phyloP scores from a whole-genome alignment of 2,329 filamentous ascomycete genomes.

The Tympanopsis confertula region DNA sequence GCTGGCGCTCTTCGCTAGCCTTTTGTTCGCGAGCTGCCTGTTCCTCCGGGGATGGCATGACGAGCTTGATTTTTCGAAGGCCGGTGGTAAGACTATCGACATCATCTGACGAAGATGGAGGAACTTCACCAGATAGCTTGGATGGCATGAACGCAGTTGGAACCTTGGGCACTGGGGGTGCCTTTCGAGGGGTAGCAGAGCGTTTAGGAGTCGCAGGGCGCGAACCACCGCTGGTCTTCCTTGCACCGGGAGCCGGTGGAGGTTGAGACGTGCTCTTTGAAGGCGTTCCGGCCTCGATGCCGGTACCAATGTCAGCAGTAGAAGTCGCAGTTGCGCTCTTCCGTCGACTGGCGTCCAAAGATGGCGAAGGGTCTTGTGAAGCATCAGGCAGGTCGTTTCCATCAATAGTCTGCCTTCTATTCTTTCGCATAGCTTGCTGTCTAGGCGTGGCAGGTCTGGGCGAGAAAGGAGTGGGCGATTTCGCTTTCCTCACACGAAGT shows the following conservation, averaged over 20 bases:
- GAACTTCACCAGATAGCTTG: not conserved
- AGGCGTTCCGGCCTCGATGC: slow-evolving; percentile 3
- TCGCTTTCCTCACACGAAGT: slow-evolving; percentile 39
- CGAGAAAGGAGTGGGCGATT: not conserved
- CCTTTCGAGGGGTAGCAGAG: not conserved
- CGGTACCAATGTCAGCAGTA: slow-evolving; percentile 4
- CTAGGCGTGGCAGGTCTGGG: slow-evolving; percentile 24
- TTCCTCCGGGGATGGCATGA: slow-evolving; percentile 12
- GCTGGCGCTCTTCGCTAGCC: slow-evolving; percentile 2
- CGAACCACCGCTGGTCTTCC: not conserved
- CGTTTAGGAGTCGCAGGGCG: not conserved
- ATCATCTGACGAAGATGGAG: slow-evolving; percentile 4
- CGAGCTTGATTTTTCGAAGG: slow-evolving; percentile 18
- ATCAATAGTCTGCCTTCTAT: slow-evolving; percentile 6
- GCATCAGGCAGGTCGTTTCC: slow-evolving; percentile 1
- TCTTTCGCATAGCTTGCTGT: slow-evolving; percentile 22
- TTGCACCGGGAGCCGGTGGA: not conserved
- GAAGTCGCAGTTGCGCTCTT: slow-evolving; percentile 3
- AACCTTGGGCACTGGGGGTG: not conserved
- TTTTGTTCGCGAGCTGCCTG: slow-evolving; percentile 13
- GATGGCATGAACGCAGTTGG: not conserved
- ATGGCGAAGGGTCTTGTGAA: not conserved
- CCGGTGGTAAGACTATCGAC: slow-evolving; percentile 18
- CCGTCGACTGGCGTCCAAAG: slow-evolving; percentile 1
- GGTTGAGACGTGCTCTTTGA: not conserved